Evolutionary conservation across 495 filamentous ascomycete species (phyloP), one percentile per base, ranked within the genome.

Genomic region (Apiosordaria backusii): DNA sequence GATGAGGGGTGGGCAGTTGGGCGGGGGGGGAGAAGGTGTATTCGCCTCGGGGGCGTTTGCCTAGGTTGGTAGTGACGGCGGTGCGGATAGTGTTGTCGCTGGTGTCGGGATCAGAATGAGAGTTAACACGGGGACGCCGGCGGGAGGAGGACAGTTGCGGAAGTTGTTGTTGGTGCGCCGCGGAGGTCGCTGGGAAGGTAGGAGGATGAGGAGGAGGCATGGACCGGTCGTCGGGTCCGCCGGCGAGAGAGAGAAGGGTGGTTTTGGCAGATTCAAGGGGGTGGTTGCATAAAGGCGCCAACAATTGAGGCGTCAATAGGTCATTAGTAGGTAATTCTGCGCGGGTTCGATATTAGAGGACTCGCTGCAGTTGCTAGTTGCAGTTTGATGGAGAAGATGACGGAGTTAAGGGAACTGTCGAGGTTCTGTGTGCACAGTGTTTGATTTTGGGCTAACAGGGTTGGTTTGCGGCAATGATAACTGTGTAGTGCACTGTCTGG

Each of bases 41-140:
- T 7, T 72, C 70, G 65, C 74, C 71, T 29, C 76, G 76, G 55
- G 65, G 61, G 54, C 76, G 76, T 68, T 78, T 78, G 57, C 65
- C 63, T 29, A 70, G 59, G 62, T 3, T 29, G 13, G 50, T 26
- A 60, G 13, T 27, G 57, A 21, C n/a, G 61, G 35, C 35, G 54
- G 67, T 65, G 53, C 70, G 61, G 62, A 3, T 27, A 4, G 40
- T 23, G 63, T 24, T 27, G 57, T 23, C n/a, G 61, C 21, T 61
- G 18, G 21, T 18, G 64, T 65, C 54, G 24, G 60, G 21, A 16
- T 68, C 60, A 7, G 35, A 45, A 16, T 55, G 4, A 18, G 69
- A 65, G 60, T 67, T 50, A 65, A 62, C 62, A 45, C 61, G 68
- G 5, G 22, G 61, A 59, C 65, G 19, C 5, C 68, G 60, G 22